phyloP scores from a whole-genome alignment of 108 stramenopile species.

The Fistulifera solaris region DNA sequence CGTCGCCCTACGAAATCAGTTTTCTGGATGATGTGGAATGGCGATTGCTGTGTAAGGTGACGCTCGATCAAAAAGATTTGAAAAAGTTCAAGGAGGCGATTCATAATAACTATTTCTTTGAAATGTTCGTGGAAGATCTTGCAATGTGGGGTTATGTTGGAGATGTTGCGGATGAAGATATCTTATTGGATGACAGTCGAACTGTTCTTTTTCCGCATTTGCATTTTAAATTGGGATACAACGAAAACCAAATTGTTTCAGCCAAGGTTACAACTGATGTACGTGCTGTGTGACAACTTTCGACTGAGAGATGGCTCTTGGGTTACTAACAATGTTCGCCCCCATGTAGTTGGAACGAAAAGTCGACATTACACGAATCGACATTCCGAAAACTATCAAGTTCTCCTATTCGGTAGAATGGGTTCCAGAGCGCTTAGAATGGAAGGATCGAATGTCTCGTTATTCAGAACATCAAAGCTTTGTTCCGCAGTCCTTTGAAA shows the following conservation, averaged over 20 bases:
- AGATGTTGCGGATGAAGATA: slow-evolving; percentile 69
- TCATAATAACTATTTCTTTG: slow-evolving; percentile 94
- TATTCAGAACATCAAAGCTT: slow-evolving; percentile 74
- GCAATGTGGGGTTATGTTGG: slow-evolving; percentile 97
- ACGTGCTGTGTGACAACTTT: background rate
- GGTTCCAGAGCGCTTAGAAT: slow-evolving; percentile 73
- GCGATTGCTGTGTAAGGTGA: slow-evolving; percentile 82
- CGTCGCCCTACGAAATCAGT: slow-evolving; percentile 82
- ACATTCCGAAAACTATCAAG: slow-evolving; percentile 51
- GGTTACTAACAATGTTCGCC: background rate
- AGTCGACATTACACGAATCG: slow-evolving; percentile 87
- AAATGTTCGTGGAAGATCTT: slow-evolving; percentile 97
- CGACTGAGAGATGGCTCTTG: background rate
- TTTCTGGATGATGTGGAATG: slow-evolving; percentile 79
- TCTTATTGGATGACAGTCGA: slow-evolving; percentile 56
- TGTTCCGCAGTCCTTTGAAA: slow-evolving; percentile 83
- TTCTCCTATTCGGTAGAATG: slow-evolving; percentile 95
- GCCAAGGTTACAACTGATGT: slow-evolving; percentile 82
- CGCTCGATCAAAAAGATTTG: slow-evolving; percentile 46
- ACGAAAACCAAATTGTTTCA: slow-evolving; percentile 83
- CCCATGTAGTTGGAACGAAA: slow-evolving; percentile 40
- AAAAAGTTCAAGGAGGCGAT: slow-evolving; percentile 74
- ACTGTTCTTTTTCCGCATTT: slow-evolving; percentile 88
- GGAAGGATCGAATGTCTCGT: slow-evolving; percentile 80
- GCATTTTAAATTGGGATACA: slow-evolving; percentile 87